A percentile compares a stretch with the other conserved stretches of the same genome.
Evolutionary conservation across 75 land plant genomes (phyloP).

Genomic region (Ceratopteris richardii): DNA sequence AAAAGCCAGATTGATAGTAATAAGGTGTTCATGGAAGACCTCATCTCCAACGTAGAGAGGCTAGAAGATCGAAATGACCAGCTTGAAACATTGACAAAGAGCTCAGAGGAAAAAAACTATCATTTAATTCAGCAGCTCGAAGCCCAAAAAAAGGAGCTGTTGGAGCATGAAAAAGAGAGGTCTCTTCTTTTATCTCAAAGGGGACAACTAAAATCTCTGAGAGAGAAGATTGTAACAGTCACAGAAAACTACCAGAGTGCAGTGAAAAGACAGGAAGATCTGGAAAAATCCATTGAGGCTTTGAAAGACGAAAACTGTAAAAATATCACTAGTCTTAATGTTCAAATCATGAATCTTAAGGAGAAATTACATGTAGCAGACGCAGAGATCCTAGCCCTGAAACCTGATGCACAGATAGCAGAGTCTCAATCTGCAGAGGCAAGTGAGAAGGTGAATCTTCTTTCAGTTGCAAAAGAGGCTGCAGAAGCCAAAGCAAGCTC

Average conservation of each 20-base stretch:
- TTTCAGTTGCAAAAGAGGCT: background rate
- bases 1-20: background rate
- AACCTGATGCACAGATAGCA: background rate
- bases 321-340: background rate
- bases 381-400: background rate
- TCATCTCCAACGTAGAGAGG: background rate
- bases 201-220: background rate
- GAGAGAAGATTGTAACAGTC: background rate
- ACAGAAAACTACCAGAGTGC: background rate
- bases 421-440: background rate
- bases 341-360: background rate
- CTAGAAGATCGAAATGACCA: background rate
- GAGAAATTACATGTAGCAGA: background rate
- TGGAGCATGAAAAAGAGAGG: slow-evolving; percentile 7
- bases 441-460: background rate
- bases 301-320: background rate
- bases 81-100: background rate
- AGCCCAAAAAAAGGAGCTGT: background rate
- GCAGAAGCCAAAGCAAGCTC: background rate
- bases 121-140: background rate
- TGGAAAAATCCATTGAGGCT: background rate
- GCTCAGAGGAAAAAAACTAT: slow-evolving; percentile 6
- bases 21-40: slow-evolving; percentile 2
- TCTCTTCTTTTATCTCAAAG: background rate
- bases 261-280: background rate